Conservation (phyloP, 768 basidiomycete genomes). For the Leccinum disarticulatum region DNA sequence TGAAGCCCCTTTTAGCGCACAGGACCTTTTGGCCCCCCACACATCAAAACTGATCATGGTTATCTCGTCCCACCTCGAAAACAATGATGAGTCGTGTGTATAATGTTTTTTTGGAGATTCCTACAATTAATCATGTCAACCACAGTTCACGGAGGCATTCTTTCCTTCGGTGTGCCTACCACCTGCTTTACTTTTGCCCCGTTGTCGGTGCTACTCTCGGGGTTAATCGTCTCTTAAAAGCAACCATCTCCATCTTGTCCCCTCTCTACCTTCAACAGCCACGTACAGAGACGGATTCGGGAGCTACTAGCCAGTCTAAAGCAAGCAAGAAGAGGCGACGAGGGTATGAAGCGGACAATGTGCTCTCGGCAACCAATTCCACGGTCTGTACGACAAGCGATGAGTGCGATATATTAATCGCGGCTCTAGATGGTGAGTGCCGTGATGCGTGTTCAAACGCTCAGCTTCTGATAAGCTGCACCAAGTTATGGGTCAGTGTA, state of each 20-base stretch:
- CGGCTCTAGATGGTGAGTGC: conserved; percentile 58
- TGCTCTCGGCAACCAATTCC: conserved; percentile 52
- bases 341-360: conserved; percentile 74
- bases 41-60: conserved; percentile 49
- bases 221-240: conserved; percentile 53
- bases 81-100: conserved; percentile 47
- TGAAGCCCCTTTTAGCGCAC: conserved; percentile 40
- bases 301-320: conserved; percentile 34
- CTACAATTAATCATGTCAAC: conserved; percentile 7
- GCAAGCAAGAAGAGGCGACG: conserved; percentile 69
- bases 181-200: conserved; percentile 44
- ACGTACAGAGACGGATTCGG: conserved; percentile 28
- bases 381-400: conserved; percentile 48
- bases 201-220: conserved; percentile 48
- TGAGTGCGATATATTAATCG: conserved; percentile 53
- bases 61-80: conserved; percentile 64
- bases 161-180: conserved; percentile 46
- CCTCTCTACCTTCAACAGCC: conserved; percentile 44
- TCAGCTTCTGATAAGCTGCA: conserved; percentile 7
- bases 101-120: not conserved
- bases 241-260: conserved; percentile 49
- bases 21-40: conserved; percentile 56
- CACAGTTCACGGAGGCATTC: conserved; percentile 38
- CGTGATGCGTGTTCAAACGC: not conserved
- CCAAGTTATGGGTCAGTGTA: conserved; percentile 49